Percentiles rank a stretch among this genome's conserved stretches.
Conservation (phyloP, 108 stramenopile species). For the Cyclotella kingstonii region DNA sequence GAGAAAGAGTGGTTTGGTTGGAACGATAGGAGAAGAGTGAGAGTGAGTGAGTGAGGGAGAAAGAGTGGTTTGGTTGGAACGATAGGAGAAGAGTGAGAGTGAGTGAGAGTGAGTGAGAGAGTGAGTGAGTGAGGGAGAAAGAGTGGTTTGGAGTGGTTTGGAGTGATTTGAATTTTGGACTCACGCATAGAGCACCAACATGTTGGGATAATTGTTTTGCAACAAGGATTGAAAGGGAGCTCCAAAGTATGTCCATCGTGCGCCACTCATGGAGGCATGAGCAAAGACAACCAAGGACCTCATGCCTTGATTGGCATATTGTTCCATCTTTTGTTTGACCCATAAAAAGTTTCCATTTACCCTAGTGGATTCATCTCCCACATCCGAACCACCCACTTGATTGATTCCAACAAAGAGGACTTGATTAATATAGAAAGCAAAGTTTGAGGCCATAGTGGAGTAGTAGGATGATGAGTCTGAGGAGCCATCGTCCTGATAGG, state of each 20-base stretch:
- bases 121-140: background rate
- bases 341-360: conserved; percentile 27
- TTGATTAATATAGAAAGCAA: conserved; percentile 24
- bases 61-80: no score
- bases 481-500: conserved; percentile 9
- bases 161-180: no score
- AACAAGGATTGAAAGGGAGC: conserved; percentile 22
- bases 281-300: conserved; percentile 32
- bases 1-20: no score
- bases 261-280: conserved; percentile 18
- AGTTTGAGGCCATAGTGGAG: conserved; percentile 12
- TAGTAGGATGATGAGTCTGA: background rate
- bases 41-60: no score
- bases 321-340: conserved; percentile 27
- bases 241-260: conserved; percentile 23
- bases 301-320: conserved; percentile 18
- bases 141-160: no score
- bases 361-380: conserved; percentile 27
- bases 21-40: background rate
- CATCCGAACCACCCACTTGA: conserved; percentile 24
- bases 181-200: conserved; percentile 22
- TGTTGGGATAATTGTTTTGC: conserved; percentile 11
- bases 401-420: conserved; percentile 31
- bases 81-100: no score
- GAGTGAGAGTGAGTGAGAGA: background rate